A percentile compares a stretch with the other conserved stretches of the same genome.
These are phyloP conservation scores for Camellia granthamiana DNA, from an alignment of 148 eudicot genomes.

Conservation along the genomic window DNA sequence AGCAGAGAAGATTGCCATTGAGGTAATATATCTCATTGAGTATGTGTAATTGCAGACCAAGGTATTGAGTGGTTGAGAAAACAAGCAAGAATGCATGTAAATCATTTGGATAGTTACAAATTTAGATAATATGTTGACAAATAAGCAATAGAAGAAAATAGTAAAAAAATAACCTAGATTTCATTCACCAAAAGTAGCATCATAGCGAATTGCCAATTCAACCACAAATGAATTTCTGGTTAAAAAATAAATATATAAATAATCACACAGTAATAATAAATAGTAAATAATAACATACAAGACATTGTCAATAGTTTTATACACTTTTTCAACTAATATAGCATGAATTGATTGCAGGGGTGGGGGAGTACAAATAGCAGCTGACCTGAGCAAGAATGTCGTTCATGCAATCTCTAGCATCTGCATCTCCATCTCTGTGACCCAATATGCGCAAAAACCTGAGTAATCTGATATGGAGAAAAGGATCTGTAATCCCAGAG, in stretches of 20 bases:
- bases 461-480: slow-evolving; percentile 87
- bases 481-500: slow-evolving; percentile 93
- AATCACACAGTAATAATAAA: not conserved
- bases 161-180: not conserved
- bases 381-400: slow-evolving; percentile 98
- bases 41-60: slow-evolving; percentile 4
- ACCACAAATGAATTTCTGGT: not conserved
- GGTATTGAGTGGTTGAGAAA: not conserved
- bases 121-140: not conserved
- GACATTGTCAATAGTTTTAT: not conserved
- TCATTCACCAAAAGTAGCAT: slow-evolving; percentile 1
- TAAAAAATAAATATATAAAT: not conserved
- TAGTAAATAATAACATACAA: not conserved
- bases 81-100: not conserved
- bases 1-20: not conserved
- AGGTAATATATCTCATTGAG: not conserved
- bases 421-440: slow-evolving; percentile 92
- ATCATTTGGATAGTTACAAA: not conserved
- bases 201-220: not conserved
- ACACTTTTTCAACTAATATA: not conserved
- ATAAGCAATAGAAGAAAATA: not conserved
- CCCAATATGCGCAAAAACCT: slow-evolving; percentile 81
- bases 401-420: slow-evolving; percentile 95
- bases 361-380: slow-evolving; percentile 11
- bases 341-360: slow-evolving; percentile 2